Percentiles rank a stretch among this genome's conserved stretches.
These are phyloP conservation scores for Cerioporus squamosus DNA, from an alignment of 1,284 basidiomycete genomes.

Conservation along the genomic window DNA sequence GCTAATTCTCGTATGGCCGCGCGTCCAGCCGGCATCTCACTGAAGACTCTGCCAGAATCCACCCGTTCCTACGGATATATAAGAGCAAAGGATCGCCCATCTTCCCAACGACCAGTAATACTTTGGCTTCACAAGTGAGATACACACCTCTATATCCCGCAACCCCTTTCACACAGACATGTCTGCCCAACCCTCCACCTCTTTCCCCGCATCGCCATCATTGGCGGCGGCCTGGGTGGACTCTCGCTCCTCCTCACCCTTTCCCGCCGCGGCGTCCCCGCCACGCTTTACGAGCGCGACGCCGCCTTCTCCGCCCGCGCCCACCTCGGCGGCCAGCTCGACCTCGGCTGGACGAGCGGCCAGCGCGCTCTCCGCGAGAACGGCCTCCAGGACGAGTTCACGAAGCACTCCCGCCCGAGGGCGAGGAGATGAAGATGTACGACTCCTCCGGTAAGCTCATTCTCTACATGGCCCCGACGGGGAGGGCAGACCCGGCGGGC, in stretches of 20 bases:
- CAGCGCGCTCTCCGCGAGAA: constrained; percentile 15
- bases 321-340: background rate
- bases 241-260: background rate
- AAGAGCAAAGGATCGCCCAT: no score
- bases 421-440: constrained; percentile 6
- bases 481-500: background rate
- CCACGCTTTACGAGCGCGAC: background rate
- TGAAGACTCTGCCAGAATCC: no score
- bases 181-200: no score
- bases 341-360: constrained; percentile 14
- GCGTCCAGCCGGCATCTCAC: no score
- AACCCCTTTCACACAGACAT: no score
- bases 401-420: constrained; percentile 11
- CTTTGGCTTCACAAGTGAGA: no score
- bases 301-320: background rate
- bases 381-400: constrained; percentile 11
- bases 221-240: background rate
- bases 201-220: background rate
- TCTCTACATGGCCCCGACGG: constrained; percentile 1
- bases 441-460: constrained; percentile 3
- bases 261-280: background rate
- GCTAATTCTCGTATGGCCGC: no score
- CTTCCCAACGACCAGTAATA: no score
- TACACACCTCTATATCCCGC: no score
- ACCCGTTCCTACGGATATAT: no score